Evolutionary conservation across 2,329 filamentous ascomycete species (phyloP).

Genomic region (Pseudocercospora cruenta): DNA sequence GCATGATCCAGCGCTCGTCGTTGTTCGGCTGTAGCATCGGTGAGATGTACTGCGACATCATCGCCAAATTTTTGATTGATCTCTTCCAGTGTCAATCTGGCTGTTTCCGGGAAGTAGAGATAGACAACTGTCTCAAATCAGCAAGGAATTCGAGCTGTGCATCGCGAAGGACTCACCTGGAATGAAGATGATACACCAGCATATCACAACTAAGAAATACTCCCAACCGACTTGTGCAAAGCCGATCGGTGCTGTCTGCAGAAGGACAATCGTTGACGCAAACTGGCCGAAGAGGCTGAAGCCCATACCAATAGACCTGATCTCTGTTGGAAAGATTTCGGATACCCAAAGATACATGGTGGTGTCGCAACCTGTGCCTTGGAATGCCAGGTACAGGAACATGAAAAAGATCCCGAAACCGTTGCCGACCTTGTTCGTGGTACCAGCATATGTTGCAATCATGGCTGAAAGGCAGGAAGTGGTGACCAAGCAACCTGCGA

Average conservation of each 20-base stretch:
- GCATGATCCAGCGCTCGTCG: neutral
- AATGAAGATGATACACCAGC: neutral
- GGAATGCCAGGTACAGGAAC: constrained; percentile 13
- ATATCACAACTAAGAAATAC: constrained; percentile 25
- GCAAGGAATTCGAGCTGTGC: neutral
- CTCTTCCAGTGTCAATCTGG: neutral
- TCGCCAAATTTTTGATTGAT: neutral
- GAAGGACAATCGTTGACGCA: constrained; percentile 19
- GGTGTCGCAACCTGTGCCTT: constrained; percentile 10
- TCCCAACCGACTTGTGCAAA: constrained; percentile 23
- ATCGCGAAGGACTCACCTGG: neutral
- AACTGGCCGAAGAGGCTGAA: constrained; percentile 23
- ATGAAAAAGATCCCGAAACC: constrained; percentile 18
- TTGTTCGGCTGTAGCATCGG: neutral
- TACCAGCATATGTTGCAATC: constrained; percentile 17
- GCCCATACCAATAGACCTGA: constrained; percentile 20
- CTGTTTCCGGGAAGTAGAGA: constrained; percentile 17
- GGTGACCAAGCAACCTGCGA: constrained; percentile 14
- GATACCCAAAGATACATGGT: constrained; percentile 15
- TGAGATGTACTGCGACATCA: constrained; percentile 2
- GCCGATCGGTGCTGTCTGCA: constrained; percentile 23
- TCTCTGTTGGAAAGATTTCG: constrained; percentile 24
- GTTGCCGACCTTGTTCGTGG: constrained; percentile 15
- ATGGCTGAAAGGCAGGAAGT: constrained; percentile 17
- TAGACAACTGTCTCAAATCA: constrained; percentile 16